Evolutionary conservation across 2,329 filamentous ascomycete species (phyloP), one percentile per base, ranked within the genome.

Genomic region (Fusarium nurragi): DNA sequence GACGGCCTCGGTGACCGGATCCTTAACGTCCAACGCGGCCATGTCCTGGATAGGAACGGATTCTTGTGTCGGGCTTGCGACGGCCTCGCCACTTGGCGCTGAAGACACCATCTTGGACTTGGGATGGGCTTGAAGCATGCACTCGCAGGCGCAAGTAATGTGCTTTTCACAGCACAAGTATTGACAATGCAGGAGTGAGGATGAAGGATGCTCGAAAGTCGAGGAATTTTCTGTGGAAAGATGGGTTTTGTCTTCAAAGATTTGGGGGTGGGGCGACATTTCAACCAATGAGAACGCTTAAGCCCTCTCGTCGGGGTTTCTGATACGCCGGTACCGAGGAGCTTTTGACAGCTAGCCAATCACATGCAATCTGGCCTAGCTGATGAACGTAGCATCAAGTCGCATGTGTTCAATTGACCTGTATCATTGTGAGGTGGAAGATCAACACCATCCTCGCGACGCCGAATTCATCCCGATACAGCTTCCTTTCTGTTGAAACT

Each of bases 21-120:
- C 68, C 65, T 70, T 69, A 48, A 75, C 63, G 32, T 69, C 54
- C 65, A 74, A 54, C 37, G 67, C 60, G 32, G 70, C 71, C 60
- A 75, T 52, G 41, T 68, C 67, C 53, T 69, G 58, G 23, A 67
- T 44, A 34, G 69, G 64, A 40, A 61, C 54, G 23, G 62, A 46
- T 44, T 70, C 65, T 39, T 53, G 57, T 49, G 52, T 51, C 49
- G 63, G 58, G 53, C 54, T 65, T 39, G 36, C 60, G 51, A 47
- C 54, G 48, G 67, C 54, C 56, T 68, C 63, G 45, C 55, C 67
- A 60, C 67, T 72, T 54, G 68, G 65, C 60, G 65, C 49, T 64
- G 54, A 54, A 48, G 67, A 72, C 54, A 68, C 64, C 65, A 72
- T 72, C 44, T 59, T 68, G 47, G 53, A 60, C 48, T 60, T 22